phyloP scores from a whole-genome alignment of 2,329 filamentous ascomycete species.

The Diplodia seriata region DNA sequence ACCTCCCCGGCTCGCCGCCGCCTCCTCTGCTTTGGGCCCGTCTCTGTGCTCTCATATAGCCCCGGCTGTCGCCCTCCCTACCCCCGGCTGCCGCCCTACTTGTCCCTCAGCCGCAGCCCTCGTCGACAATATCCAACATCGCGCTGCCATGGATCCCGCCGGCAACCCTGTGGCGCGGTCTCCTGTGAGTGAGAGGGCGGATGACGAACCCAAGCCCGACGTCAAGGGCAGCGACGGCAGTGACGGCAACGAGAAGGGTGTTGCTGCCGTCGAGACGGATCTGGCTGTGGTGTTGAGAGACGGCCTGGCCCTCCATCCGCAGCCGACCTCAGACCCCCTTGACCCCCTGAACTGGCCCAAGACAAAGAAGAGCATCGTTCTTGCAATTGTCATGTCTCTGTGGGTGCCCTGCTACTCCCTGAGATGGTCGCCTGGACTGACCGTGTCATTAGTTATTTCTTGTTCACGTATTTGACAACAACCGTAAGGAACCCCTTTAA shows the following conservation, averaged over 20 bases:
- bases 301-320: conserved; percentile 49
- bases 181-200: background rate
- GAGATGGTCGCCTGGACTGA: background rate
- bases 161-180: background rate
- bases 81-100: background rate
- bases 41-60: conserved; percentile 4
- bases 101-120: background rate
- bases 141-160: conserved; percentile 17
- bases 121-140: background rate
- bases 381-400: conserved; percentile 62
- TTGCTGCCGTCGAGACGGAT: conserved; percentile 16
- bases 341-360: conserved; percentile 50
- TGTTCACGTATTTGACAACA: conserved; percentile 66
- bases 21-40: background rate
- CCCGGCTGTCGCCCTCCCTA: background rate
- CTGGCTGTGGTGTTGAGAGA: conserved; percentile 34
- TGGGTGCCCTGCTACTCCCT: conserved; percentile 40
- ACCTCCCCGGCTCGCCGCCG: no score
- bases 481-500: conserved; percentile 44
- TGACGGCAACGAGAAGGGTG: conserved; percentile 17
- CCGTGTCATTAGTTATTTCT: conserved; percentile 55
- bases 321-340: conserved; percentile 42
- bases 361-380: conserved; percentile 52
- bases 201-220: conserved; percentile 12
- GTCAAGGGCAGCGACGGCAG: background rate